Percentiles rank a stretch among this genome's conserved stretches.
Evolutionary conservation across 2,329 filamentous ascomycete genomes (phyloP).

Genomic region (Xylaria hypoxylon): DNA sequence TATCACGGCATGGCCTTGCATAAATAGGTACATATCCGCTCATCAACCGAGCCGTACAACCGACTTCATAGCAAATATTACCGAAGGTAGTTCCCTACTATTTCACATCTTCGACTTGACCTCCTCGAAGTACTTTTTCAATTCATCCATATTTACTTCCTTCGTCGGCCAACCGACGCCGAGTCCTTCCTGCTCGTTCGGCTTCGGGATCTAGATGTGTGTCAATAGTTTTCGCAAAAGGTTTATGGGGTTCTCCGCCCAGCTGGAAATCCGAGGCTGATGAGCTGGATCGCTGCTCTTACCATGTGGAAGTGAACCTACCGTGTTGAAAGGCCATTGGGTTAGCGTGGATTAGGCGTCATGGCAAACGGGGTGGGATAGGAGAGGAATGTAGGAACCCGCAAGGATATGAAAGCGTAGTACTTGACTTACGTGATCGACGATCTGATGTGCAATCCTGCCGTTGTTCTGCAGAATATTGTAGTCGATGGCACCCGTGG

Average conservation of each 20-base stretch:
- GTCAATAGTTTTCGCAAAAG: constrained; percentile 4
- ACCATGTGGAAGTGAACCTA: constrained; percentile 96
- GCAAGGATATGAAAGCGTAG: too few relatives aligned
- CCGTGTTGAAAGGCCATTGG: neutral
- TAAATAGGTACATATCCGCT: constrained; percentile 18
- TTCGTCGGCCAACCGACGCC: constrained; percentile 83
- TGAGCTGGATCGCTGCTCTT: constrained; percentile 48
- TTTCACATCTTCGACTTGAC: constrained; percentile 87
- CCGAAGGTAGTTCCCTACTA: neutral
- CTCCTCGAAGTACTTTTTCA: constrained; percentile 84
- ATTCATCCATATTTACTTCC: constrained; percentile 80
- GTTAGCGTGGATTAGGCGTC: constrained; percentile 12
- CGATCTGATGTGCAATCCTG: constrained; percentile 87
- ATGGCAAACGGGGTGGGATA: neutral
- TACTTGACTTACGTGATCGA: constrained; percentile 79
- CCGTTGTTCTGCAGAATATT: constrained; percentile 99
- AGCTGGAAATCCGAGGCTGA: neutral
- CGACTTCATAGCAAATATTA: constrained; percentile 3
- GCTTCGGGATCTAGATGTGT: constrained; percentile 83
- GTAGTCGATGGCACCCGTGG: constrained; percentile 82
- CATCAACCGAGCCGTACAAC: constrained; percentile 14
- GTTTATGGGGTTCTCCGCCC: too few relatives aligned
- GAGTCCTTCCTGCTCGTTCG: constrained; percentile 83
- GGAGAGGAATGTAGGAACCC: neutral
- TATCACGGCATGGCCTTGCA: neutral